Percentiles rank a stretch among this genome's conserved stretches.
phyloP scores from a whole-genome alignment of 805 yeast genomes.

The Yamadazyma nakazawae region DNA sequence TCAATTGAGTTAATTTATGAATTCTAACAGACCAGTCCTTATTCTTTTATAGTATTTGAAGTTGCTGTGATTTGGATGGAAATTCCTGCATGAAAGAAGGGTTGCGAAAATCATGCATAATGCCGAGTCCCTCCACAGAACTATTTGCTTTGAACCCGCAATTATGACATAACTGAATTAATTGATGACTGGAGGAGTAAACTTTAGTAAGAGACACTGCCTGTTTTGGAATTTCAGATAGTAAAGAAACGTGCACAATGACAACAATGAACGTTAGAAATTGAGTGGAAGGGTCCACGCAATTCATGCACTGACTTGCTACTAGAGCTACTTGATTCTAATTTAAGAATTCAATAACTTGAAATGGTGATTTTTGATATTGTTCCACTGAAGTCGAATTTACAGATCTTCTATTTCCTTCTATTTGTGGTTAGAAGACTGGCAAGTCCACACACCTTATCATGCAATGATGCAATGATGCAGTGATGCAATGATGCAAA shows the following conservation, averaged over 20 bases:
- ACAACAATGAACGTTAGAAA: too few relatives aligned
- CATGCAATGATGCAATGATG: too few relatives aligned
- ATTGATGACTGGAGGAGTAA: not conserved
- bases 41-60: not conserved
- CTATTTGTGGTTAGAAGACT: not conserved
- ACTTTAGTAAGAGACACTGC: not conserved
- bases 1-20: not conserved
- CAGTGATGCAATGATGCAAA: too few relatives aligned
- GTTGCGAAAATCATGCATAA: conserved; percentile 13
- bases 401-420: too few relatives aligned
- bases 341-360: too few relatives aligned
- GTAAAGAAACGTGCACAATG: too few relatives aligned
- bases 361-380: too few relatives aligned
- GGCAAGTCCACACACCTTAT: not conserved
- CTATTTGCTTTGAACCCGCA: conserved; percentile 1
- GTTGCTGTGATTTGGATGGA: conserved; percentile 1
- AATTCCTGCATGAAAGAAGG: not conserved
- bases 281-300: too few relatives aligned
- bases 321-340: too few relatives aligned
- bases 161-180: not conserved
- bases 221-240: not conserved
- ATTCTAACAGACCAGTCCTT: not conserved
- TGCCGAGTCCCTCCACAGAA: conserved; percentile 9
- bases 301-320: too few relatives aligned
- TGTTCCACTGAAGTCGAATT: not conserved